Percentiles rank a stretch among this genome's conserved stretches.
These are phyloP conservation scores for Atkinsonella hypoxylon DNA, from an alignment of 2,329 filamentous ascomycete genomes.

Conservation along the genomic window DNA sequence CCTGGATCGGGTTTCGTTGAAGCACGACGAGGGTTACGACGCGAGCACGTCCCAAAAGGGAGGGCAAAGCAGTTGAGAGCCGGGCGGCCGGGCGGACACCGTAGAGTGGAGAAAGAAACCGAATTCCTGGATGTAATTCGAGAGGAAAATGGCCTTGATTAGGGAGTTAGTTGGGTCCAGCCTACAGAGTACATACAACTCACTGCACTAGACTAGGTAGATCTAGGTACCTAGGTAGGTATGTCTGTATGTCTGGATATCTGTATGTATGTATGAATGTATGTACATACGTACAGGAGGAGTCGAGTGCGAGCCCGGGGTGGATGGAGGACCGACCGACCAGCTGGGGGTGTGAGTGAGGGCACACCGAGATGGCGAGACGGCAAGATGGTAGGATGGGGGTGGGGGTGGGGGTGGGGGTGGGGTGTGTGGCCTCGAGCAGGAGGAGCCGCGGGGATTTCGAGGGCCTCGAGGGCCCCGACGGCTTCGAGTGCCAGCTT, in stretches of 20 bases:
- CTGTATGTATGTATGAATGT: too few relatives aligned
- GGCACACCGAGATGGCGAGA: background rate
- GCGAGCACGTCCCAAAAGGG: conserved; percentile 8
- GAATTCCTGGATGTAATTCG: conserved; percentile 5
- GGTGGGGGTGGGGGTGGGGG: background rate
- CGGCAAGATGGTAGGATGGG: too few relatives aligned
- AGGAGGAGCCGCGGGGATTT: background rate
- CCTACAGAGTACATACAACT: too few relatives aligned
- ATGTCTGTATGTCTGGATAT: too few relatives aligned
- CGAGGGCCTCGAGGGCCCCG: too few relatives aligned
- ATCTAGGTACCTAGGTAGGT: too few relatives aligned
- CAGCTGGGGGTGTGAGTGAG: conserved; percentile 3
- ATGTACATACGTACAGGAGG: too few relatives aligned
- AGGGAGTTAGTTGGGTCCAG: conserved; percentile 10
- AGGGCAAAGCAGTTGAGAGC: conserved; percentile 2
- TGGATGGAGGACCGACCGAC: background rate
- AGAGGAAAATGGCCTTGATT: conserved; percentile 13
- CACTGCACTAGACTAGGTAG: too few relatives aligned
- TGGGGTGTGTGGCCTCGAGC: background rate
- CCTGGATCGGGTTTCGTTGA: conserved; percentile 8
- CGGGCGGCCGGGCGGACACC: conserved; percentile 11
- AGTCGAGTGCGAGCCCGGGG: conserved; percentile 4
- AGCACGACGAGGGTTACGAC: conserved; percentile 4
- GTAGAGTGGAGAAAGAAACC: conserved; percentile 10
- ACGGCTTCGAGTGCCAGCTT: background rate